A percentile compares a stretch with the other conserved stretches of the same genome.
phyloP scores from a whole-genome alignment of 2,329 filamentous ascomycete genomes.

The Aspergillus fructus region DNA sequence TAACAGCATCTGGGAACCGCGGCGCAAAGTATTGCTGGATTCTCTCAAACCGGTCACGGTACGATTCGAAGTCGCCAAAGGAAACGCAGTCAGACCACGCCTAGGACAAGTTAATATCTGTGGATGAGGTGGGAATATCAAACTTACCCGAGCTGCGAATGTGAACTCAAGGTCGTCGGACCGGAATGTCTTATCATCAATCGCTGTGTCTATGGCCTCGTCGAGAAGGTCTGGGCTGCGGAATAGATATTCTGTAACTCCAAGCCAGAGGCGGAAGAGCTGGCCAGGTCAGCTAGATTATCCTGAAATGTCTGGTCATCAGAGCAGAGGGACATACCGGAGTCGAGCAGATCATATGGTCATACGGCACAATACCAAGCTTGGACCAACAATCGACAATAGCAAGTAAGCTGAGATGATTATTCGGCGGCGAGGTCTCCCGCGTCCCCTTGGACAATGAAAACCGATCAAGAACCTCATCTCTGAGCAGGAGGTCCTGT shows the following conservation, averaged over 20 bases:
- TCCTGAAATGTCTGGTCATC: not conserved
- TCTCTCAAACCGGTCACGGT: constrained; percentile 83
- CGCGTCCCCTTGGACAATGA: constrained; percentile 71
- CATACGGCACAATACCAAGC: constrained; percentile 89
- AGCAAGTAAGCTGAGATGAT: constrained; percentile 86
- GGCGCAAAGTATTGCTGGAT: constrained; percentile 92
- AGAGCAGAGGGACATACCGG: constrained; percentile 56
- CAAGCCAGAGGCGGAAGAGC: constrained; percentile 92
- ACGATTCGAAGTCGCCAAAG: constrained; percentile 89
- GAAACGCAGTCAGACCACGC: constrained; percentile 95
- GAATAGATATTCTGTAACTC: constrained; percentile 96
- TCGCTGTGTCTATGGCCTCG: constrained; percentile 79
- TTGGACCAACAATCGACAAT: constrained; percentile 99
- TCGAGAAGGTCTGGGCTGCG: constrained; percentile 77
- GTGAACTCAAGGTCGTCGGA: constrained; percentile 96
- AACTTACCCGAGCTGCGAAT: constrained; percentile 75
- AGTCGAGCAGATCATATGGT: constrained; percentile 99
- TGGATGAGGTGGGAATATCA: not conserved
- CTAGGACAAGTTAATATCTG: constrained; percentile 29
- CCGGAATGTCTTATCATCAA: constrained; percentile 89
- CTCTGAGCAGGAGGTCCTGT: constrained; percentile 68
- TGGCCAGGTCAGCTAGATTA: constrained; percentile 25
- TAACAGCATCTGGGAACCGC: constrained; percentile 80
- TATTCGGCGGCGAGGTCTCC: constrained; percentile 72
- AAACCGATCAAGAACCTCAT: constrained; percentile 84